Base-by-base conservation (phyloP, 176 grass and related monocot species). In the Cenchrus americanus region DNA sequence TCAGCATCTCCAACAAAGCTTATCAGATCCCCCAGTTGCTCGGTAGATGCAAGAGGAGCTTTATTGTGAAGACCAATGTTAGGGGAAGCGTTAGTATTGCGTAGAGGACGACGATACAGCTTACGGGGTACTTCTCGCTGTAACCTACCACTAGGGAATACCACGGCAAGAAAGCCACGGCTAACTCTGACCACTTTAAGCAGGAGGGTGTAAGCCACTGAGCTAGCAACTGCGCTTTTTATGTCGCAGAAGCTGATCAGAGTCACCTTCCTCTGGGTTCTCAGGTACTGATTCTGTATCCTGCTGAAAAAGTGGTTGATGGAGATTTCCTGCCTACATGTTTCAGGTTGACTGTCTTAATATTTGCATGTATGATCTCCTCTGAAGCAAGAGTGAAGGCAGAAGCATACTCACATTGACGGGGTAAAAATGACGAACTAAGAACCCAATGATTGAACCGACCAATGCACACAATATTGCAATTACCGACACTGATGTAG, bases 301-400 rank as follows among this genome's bases (percentile, higher is more conserved):
- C 66, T 88, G 82, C 41, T 91, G 89, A 81, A 84, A 82, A 71
- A 91, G 86, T 19, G 82, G 89, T 53, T 91, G 86, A 85, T 78
- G 86, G 76, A 91, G 89, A 82, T 30, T 85, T 77, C 89, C 86
- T 91, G 89, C 82, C 86, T 91, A 91, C 55, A 91, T 82, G 82
- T 82, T 90, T 86, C 5, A 71, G 72, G 51, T 66, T 64, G 65
- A 66, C 62, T 21, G 49, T 61, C 27, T 82, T 81, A 82, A 71
- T 66, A 6, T 49, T 42, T 52, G 46, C 51, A 75, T 79, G 70
- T 43, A 87, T 78, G 7, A 77, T 67, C 51, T 51, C 43, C 41
- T 85, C 6, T 51, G 4, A 22, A 34, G 22, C 43, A 68, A 62
- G 7, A 69, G 30, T 40, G 18, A 48, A 79, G 80, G 66, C 9